A percentile compares a stretch with the other conserved stretches of the same genome.
Evolutionary conservation across 2,329 filamentous ascomycete species (phyloP).

Genomic region (Acephala macrosclerotiorum): DNA sequence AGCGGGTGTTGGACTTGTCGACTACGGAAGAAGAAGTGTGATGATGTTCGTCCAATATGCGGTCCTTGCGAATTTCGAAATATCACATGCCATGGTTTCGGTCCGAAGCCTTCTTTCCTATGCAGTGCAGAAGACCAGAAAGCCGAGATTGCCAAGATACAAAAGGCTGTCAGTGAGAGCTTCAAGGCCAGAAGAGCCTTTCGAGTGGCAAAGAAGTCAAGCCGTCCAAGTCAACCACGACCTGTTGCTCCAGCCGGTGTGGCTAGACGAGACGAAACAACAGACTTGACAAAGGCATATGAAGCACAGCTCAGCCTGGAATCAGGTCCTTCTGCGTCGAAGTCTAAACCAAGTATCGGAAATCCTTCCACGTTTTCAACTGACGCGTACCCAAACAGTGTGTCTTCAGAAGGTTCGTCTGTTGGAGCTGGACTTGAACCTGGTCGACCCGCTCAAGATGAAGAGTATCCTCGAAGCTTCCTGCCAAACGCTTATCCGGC

Average conservation of each 20-base stretch:
- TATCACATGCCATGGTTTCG: constrained; percentile 22
- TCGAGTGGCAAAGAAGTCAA: constrained; percentile 14
- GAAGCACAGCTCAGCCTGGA: background rate
- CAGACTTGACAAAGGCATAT: background rate
- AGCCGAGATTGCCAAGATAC: constrained; percentile 21
- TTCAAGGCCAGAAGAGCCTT: constrained; percentile 22
- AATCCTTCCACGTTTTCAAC: background rate
- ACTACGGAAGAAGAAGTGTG: constrained; percentile 28
- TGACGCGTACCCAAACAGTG: background rate
- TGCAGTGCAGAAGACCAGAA: constrained; percentile 26
- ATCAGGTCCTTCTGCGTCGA: too few relatives aligned
- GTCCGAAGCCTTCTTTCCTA: constrained; percentile 15
- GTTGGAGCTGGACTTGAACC: background rate
- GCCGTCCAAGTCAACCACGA: constrained; percentile 1
- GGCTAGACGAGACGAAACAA: background rate
- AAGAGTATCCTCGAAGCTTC: constrained; percentile 16
- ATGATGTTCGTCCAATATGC: constrained; percentile 19
- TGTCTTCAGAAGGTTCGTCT: background rate
- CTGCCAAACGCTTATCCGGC: constrained; percentile 15
- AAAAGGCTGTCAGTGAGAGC: constrained; percentile 20
- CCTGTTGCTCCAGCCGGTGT: background rate
- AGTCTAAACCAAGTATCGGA: background rate
- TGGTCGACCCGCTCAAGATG: too few relatives aligned
- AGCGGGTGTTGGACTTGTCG: constrained; percentile 22
- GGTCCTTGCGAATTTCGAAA: constrained; percentile 13